Conservation (phyloP, 1,139 yeast genomes). For the Geotrichum aggregatum region DNA sequence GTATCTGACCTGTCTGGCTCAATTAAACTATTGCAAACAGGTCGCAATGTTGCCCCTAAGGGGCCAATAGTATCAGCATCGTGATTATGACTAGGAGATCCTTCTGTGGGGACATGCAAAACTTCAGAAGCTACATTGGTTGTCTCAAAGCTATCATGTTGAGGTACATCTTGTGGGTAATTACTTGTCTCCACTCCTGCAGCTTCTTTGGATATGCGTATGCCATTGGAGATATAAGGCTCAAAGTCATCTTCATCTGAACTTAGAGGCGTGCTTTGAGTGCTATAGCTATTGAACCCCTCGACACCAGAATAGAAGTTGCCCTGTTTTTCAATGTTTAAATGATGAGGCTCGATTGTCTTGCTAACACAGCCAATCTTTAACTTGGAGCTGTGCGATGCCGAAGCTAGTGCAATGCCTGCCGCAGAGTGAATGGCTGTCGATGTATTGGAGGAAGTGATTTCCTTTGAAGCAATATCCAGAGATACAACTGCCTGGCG, state of each 20-base stretch:
- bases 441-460: too few species aligned
- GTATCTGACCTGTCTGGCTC: not conserved
- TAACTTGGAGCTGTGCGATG: constrained; percentile 8
- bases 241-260: not conserved
- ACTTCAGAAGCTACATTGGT: too few species aligned
- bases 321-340: not conserved
- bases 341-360: constrained; percentile 2
- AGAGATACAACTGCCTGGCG: too few species aligned
- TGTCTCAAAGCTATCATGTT: too few species aligned
- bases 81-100: too few species aligned
- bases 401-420: constrained; percentile 2
- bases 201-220: not conserved
- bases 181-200: not conserved
- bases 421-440: not conserved
- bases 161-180: too few species aligned
- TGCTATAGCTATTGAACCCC: constrained; percentile 8
- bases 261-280: not conserved
- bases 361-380: constrained; percentile 12
- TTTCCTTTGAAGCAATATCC: too few species aligned
- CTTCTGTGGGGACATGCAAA: too few species aligned
- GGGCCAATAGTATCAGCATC: too few species aligned
- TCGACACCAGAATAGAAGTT: constrained; percentile 8
- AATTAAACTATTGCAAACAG: too few species aligned
- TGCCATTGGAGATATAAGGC: not conserved
- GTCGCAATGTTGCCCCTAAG: too few species aligned